A percentile compares a stretch with the other conserved stretches of the same genome.
These are phyloP conservation scores for Harringtonia aguacate DNA, from an alignment of 2,329 filamentous ascomycete genomes.

Conservation along the genomic window DNA sequence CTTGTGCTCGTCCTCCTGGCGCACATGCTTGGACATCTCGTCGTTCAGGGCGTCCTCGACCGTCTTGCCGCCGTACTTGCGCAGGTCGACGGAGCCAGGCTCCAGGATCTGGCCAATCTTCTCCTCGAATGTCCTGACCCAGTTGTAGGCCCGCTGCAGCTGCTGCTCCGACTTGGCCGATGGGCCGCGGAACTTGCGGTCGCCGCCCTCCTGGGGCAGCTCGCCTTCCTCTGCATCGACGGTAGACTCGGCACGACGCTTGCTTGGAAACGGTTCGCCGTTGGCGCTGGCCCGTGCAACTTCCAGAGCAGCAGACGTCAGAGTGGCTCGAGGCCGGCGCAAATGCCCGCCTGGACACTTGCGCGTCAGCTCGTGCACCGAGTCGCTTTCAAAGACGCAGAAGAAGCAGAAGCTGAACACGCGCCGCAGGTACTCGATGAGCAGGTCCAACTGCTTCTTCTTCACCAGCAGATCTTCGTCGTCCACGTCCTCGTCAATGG, in stretches of 20 bases:
- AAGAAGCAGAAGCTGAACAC: constrained; percentile 99
- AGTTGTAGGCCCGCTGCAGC: constrained; percentile 89
- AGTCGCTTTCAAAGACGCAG: constrained; percentile 97
- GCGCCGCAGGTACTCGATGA: constrained; percentile 91
- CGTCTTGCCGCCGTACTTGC: constrained; percentile 82
- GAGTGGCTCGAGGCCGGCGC: constrained; percentile 74
- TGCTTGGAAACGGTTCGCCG: constrained; percentile 74
- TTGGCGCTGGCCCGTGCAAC: constrained; percentile 77
- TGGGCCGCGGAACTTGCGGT: constrained; percentile 51
- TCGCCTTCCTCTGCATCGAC: constrained; percentile 48
- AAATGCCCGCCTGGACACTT: constrained; percentile 98
- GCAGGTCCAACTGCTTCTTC: constrained; percentile 93
- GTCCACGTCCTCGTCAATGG: constrained; percentile 72
- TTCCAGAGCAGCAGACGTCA: constrained; percentile 72
- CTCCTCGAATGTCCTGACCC: constrained; percentile 98
- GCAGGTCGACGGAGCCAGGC: constrained; percentile 75
- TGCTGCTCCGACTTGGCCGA: constrained; percentile 79
- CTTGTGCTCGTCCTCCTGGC: constrained; percentile 96
- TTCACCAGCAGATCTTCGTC: constrained; percentile 82
- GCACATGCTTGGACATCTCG: constrained; percentile 77
- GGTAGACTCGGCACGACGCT: constrained; percentile 49
- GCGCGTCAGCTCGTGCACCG: constrained; percentile 85
- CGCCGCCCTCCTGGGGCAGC: constrained; percentile 51
- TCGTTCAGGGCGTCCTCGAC: constrained; percentile 79
- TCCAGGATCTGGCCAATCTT: constrained; percentile 90